Base-by-base conservation (phyloP, 225 moss, liverwort and hornwort species). In the Asterella californica region DNA sequence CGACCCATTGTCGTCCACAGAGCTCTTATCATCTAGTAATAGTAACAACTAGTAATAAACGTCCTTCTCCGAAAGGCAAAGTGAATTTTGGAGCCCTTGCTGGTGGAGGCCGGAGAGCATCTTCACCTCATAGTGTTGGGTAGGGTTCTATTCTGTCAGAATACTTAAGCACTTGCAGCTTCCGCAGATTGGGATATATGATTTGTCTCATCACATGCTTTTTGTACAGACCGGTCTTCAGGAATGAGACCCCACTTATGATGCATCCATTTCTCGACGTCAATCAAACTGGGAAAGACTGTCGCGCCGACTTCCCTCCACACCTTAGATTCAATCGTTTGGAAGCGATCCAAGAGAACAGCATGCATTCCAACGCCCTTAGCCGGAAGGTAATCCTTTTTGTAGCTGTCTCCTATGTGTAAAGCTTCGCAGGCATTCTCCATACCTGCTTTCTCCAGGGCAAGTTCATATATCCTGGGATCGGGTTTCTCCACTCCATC, bases 401-500 rank as follows among this genome's bases (percentile, higher is more conserved):
- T 78, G 42, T 89, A 84, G 80, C 86, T 93, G 82, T 93, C 94
- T 77, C 94, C 94, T 63, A 95, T 85, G 76, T 95, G 94, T 45
- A 95, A 84, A 6, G 85, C 85, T 83, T 91, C 85, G 75, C 88
- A 81, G 18, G 93, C 88, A 37, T 86, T 82, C 60, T 82, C 60
- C 25, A 88, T 82, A 5, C 89, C 86, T n/a, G 93, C 94, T 83
- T 78, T 84, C 82, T 86, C 74, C 25, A 95, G 79, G 17, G 94
- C 94, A 33, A 90, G 48, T 74, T 93, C 85, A 59, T 93, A 95
- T 15, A 95, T 93, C 30, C 85, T 83, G 7, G 83, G 85, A 85
- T 94, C 89, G 36, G 94, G 94, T 74, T 94, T 94, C 89, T 94
- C 92, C 64, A 91, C 55, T 42, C 93, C 95, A 2, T 85, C 87